Evolutionary conservation across 805 yeast species (phyloP), one percentile per base, ranked within the genome.

Genomic region (Wickerhamomyces xylosicus): DNA sequence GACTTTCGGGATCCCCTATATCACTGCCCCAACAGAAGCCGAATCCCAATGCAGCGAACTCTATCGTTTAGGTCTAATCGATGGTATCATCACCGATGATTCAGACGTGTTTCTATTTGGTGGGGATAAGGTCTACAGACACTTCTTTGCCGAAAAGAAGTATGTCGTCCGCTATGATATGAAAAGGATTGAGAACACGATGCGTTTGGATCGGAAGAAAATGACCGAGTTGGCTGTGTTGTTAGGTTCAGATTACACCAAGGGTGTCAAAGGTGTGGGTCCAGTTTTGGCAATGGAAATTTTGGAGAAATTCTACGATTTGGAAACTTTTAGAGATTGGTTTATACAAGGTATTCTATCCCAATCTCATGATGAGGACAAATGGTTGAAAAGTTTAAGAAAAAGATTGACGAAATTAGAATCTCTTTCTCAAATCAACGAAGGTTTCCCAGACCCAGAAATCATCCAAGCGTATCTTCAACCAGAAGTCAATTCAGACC

Each of bases 1-100:
- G 21, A 61, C 90, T 39, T 92, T 92, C 66, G 98, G 98, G 1
- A 83, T 92, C 4, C 99, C 99, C 0, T 92, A 76, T 48, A 72
- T 92, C 9, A 85, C 95, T 0, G 97, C 98, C 0, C 99, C 98
- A 1, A 86, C 86, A 89, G 99, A 92, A 60, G 98, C 98, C 2
- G 99, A 92, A 62, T 97, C 98, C 0, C 98, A 92, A 53, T 92
- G 99, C 62, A 96, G 95, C 0, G 85, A 81, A 47, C 61, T 92
- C 6, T 58, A 76, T 31, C 53, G 59, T n/a, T 57, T 87, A 18
- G 74, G 72, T 0, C 63, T 92, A 16, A 96, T 90, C 4, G 97
- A 92, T 58, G 99, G 98, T 0, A 81, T 92, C 5, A 79, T 92
- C 19, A 92, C 98, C 0, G 99, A 92, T 61, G 99, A 92, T 64